A percentile compares a stretch with the other conserved stretches of the same genome.
Evolutionary conservation across 164 flowering plant species (phyloP).

Genomic region (Chimonanthus salicifolius): DNA sequence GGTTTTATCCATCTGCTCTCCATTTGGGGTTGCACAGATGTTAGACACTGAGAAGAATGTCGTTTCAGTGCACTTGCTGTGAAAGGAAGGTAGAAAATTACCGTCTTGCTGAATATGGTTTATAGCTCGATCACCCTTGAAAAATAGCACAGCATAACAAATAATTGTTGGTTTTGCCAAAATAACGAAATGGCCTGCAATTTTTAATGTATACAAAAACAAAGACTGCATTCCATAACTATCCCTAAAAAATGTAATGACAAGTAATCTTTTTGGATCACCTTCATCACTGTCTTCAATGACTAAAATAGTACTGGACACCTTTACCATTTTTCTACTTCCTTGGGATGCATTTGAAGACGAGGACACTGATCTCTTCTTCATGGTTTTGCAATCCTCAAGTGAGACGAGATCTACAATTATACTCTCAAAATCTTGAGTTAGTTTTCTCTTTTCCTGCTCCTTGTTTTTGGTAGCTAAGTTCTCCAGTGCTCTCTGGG

Average conservation of each 20-base stretch:
- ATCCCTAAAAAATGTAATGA: not conserved
- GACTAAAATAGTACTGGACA: not conserved
- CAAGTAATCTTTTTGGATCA: not conserved
- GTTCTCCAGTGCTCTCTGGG: not conserved
- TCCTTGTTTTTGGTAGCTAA: not conserved
- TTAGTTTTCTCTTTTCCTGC: slow-evolving; percentile 6
- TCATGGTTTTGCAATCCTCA: not conserved
- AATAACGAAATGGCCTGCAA: not conserved
- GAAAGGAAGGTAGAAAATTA: no score
- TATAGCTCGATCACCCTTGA: no score
- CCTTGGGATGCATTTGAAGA: slow-evolving; percentile 9
- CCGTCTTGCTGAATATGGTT: no score
- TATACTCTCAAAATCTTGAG: slow-evolving; percentile 2
- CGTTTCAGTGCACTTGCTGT: not conserved
- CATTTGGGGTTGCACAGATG: not conserved
- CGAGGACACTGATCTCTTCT: slow-evolving; percentile 13
- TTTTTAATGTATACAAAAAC: not conserved
- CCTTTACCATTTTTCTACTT: slow-evolving; percentile 18
- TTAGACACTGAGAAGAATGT: not conserved
- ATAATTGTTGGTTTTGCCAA: no score
- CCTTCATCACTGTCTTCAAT: slow-evolving; percentile 11
- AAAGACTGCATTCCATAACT: not conserved
- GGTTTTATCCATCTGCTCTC: not conserved
- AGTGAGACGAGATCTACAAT: not conserved
- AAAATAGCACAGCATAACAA: no score